These are phyloP conservation scores for Pseudognaphalium luteoalbum DNA, from an alignment of 129 eudicot species.

Conservation along the genomic window DNA sequence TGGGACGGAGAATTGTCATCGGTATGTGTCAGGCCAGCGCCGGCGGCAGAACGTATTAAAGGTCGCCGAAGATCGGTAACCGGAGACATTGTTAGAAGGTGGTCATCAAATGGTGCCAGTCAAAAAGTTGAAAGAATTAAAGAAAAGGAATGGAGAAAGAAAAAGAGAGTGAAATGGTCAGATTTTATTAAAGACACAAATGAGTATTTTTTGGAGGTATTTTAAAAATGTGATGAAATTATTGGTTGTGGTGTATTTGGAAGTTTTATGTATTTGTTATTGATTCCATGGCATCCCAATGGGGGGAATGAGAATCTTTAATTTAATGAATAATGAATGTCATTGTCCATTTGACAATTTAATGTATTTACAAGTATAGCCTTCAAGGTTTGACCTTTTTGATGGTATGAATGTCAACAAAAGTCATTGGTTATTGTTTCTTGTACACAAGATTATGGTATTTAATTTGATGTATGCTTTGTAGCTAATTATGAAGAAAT, in stretches of 20 bases:
- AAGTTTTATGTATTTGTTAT: slow-evolving; percentile 1
- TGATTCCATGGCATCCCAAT: slow-evolving; percentile 19
- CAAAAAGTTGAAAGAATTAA: neutral
- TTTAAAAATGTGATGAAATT: neutral
- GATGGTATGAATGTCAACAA: neutral
- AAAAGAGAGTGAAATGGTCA: neutral
- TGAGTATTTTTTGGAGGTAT: slow-evolving; percentile 20
- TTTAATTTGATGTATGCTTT: neutral
- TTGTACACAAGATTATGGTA: slow-evolving; percentile 5
- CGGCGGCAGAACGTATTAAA: slow-evolving; percentile 13
- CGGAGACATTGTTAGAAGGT: slow-evolving; percentile 26
- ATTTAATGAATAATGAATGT: neutral
- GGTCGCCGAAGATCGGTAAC: slow-evolving; percentile 40
- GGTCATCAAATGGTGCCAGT: slow-evolving; percentile 23
- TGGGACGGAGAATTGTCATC: slow-evolving; percentile 40
- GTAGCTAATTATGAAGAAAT: neutral
- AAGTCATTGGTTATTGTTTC: slow-evolving; percentile 10
- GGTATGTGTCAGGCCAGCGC: slow-evolving; percentile 43
- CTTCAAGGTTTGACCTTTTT: neutral
- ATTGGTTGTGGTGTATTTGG: slow-evolving; percentile 23
- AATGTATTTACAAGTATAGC: neutral
- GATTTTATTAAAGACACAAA: slow-evolving; percentile 13
- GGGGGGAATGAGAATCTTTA: slow-evolving; percentile 29
- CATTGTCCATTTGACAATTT: neutral
- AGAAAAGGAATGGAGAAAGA: neutral